A percentile compares a stretch with the other conserved stretches of the same genome.
Evolutionary conservation across 1,139 yeast species (phyloP).

Genomic region (Candida buenavistaensis): DNA sequence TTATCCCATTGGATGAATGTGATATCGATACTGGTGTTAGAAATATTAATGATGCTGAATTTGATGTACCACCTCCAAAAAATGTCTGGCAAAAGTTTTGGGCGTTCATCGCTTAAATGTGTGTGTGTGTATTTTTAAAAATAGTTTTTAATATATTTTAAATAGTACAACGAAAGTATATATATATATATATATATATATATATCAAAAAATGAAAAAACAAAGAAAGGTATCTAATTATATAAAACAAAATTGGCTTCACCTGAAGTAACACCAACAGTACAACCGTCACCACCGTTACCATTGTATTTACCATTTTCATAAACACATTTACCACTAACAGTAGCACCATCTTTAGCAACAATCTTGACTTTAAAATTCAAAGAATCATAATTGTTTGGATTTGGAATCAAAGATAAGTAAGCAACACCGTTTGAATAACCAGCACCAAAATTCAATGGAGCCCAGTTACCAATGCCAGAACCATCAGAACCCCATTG

Average conservation of each 20-base stretch:
- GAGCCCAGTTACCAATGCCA: constrained; percentile 83
- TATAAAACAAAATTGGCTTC: constrained; percentile 67
- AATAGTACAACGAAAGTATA: no score
- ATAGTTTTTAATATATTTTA: no score
- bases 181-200: neutral
- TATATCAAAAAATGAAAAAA: neutral
- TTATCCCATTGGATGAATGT: constrained; percentile 51
- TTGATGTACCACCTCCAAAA: constrained; percentile 43
- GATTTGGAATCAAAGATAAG: constrained; percentile 79
- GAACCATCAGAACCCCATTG: constrained; percentile 69
- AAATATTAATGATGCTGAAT: constrained; percentile 51
- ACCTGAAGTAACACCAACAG: constrained; percentile 69
- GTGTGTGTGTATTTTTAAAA: no score
- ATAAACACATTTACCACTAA: constrained; percentile 63
- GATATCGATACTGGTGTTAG: constrained; percentile 64
- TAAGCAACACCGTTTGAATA: constrained; percentile 60
- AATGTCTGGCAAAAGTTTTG: constrained; percentile 20
- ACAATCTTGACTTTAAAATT: constrained; percentile 71
- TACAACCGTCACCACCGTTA: constrained; percentile 71
- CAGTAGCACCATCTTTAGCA: constrained; percentile 53
- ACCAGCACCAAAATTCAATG: constrained; percentile 79
- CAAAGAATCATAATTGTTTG: constrained; percentile 63
- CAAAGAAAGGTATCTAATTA: constrained; percentile 1
- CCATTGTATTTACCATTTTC: constrained; percentile 65
- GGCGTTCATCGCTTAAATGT: neutral